Base-by-base conservation (phyloP, 1,284 basidiomycete species). In the Trichosporon faecale region DNA sequence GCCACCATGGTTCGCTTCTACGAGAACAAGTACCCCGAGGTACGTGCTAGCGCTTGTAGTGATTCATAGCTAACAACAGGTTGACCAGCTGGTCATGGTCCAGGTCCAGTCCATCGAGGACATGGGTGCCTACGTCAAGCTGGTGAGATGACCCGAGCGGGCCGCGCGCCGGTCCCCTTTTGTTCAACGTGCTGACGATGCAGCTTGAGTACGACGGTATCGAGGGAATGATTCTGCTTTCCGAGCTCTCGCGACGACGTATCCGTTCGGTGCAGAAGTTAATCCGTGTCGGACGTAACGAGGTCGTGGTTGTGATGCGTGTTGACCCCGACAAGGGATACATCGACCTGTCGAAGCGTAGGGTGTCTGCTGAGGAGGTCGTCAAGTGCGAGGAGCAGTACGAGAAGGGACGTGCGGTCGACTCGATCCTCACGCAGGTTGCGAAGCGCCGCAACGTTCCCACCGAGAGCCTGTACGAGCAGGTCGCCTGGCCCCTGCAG, bases 241-340 rank as follows among this genome's bases (percentile, higher is more conserved):
- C 96, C 9, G 97, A 99, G 84, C 90, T 99, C 8, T 98, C 95
- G 21, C 87, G 97, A 79, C 88, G 97, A 82, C 96, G 97, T 84
- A 99, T 99, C 80, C 87, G 96, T 78, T 96, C 93, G 21, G 98
- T 99, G 65, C 96, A 99, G 84, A 99, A 99, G 84, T 89, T 99
- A 69, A 99, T 99, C 83, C 88, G 96, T 70, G 95, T 99, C 2
- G 96, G 96, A 23, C 88, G 97, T 78, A 99, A 99, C 83, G 96
- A 99, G 83, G 96, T 99, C 72, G 96, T 99, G 72, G 96, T 99
- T 72, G 97, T 99, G 0, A 89, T 99, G 76, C 88, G 96, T 82
- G 96, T 99, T 46, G 96, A 99, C 88, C 98, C 98, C 84, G 97
- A 99, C 85, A 99, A 99, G 87, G 97, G 95, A 21, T 99, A 99